Percentiles rank a stretch among this genome's conserved stretches.
phyloP scores from a whole-genome alignment of 257 asterid genomes.

The Anisodus tanguticus region DNA sequence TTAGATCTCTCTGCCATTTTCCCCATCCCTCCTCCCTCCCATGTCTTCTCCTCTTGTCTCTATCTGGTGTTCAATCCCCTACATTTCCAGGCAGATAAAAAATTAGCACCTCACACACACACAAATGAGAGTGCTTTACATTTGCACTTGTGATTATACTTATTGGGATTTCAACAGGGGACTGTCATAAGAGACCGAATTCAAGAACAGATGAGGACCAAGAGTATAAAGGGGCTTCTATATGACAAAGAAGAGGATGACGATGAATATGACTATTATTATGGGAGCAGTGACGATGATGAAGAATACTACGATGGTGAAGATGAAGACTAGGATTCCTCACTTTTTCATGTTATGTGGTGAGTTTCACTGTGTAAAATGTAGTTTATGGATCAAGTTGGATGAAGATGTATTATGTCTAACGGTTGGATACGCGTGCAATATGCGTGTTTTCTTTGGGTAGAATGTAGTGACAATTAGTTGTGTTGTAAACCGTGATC shows the following conservation, averaged over 20 bases:
- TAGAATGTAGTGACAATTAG: slow-evolving; percentile 19
- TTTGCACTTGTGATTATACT: neutral
- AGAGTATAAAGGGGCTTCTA: slow-evolving; percentile 46
- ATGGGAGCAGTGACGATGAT: slow-evolving; percentile 38
- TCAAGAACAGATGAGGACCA: slow-evolving; percentile 55
- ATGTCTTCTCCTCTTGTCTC: neutral
- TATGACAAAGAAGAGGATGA: slow-evolving; percentile 47
- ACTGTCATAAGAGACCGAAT: slow-evolving; percentile 61
- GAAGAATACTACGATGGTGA: slow-evolving; percentile 44
- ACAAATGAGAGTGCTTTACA: neutral
- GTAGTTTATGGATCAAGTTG: slow-evolving; percentile 22
- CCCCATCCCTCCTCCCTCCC: neutral
- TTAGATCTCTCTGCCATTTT: slow-evolving; percentile 19
- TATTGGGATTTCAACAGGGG: slow-evolving; percentile 42
- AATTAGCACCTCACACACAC: neutral
- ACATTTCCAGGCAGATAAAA: neutral
- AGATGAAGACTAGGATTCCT: slow-evolving; percentile 34
- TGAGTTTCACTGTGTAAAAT: slow-evolving; percentile 2
- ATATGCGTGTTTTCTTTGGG: slow-evolving; percentile 10
- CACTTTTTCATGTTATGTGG: neutral
- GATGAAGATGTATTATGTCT: slow-evolving; percentile 8
- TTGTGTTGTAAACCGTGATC: slow-evolving; percentile 21
- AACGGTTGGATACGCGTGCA: neutral
- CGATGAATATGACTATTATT: slow-evolving; percentile 40
- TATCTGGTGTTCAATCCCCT: neutral